Base-by-base conservation (phyloP, 495 filamentous ascomycete species). In the Aspergillus cavernicola region DNA sequence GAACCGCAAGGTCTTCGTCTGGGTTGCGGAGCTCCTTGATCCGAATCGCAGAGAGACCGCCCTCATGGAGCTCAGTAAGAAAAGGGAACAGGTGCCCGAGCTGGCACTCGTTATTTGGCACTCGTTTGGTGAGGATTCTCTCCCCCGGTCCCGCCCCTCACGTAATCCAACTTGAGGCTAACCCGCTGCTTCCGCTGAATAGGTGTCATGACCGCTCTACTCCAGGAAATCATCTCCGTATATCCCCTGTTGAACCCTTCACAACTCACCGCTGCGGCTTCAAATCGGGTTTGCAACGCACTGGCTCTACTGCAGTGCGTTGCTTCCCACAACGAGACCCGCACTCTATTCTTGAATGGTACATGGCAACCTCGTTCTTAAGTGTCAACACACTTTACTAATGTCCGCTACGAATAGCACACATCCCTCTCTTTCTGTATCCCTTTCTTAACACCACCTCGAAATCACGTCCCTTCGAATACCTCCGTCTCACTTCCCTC, bases 371-470 rank as follows among this genome's bases (percentile, higher is more conserved):
- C 29, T 15, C 23, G 10, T 26, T 15, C 2, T 9, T 4, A 2
- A 8, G 18, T 1, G 13, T 16, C 2, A 22, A 13, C 16, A 10
- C 31, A 16, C 16, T n/a, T 47, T 8, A 54, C 39, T 50, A 15
- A 42, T 20, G 29, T 23, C 22, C 24, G 22, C 31, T 11, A n/a
- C n/a, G 5, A 42, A 15, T 58, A 97, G 93, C 93, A n/a, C 93
- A 99, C 65, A 97, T 99, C 43, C 93, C 93, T 12, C 84, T 99
- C 13, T 99, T 96, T 68, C 85, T 99, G 20, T 99, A 99, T 61
- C 93, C 93, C 0, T 99, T 99, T 71, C 80, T 99, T 37, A 99
- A 99, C 72, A 99, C 93, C 1, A 99, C 93, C 8, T 97, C 95
- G 8, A 99, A 99, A 69, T 96, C 91, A 6, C 85, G 93, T 29